Percentiles rank a stretch among this genome's conserved stretches.
Conservation (phyloP, 495 filamentous ascomycete species). For the Penicillium robsamsonii region DNA sequence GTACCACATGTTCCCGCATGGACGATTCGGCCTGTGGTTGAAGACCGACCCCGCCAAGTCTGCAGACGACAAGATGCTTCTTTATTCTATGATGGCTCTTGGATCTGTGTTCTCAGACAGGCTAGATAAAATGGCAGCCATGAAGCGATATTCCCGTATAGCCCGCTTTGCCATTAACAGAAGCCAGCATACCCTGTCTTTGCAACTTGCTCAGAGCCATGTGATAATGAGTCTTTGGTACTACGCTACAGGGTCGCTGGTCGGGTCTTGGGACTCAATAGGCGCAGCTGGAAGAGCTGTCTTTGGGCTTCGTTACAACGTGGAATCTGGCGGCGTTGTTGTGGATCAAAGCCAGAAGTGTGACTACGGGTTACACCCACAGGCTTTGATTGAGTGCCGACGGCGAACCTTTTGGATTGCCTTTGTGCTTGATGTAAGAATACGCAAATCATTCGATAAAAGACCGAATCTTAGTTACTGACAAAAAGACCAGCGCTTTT, state of each 20-base stretch:
- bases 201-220: slow-evolving; percentile 62
- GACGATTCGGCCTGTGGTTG: slow-evolving; percentile 53
- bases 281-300: slow-evolving; percentile 59
- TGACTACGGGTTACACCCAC: slow-evolving; percentile 57
- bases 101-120: slow-evolving; percentile 57
- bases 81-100: slow-evolving; percentile 62
- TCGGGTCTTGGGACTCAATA: slow-evolving; percentile 58
- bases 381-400: slow-evolving; percentile 61
- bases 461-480: not conserved
- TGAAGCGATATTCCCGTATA: slow-evolving; percentile 53
- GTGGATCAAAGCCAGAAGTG: slow-evolving; percentile 42
- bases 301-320: slow-evolving; percentile 55
- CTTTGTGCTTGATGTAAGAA: slow-evolving; percentile 59
- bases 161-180: slow-evolving; percentile 57
- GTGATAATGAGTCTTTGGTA: slow-evolving; percentile 64
- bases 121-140: slow-evolving; percentile 43
- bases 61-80: slow-evolving; percentile 65
- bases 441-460: not conserved
- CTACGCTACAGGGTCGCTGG: slow-evolving; percentile 52
- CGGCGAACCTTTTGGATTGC: slow-evolving; percentile 67
- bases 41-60: slow-evolving; percentile 52
- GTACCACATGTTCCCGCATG: slow-evolving; percentile 58
- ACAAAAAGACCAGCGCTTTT: slow-evolving; percentile 46
- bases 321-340: slow-evolving; percentile 55
- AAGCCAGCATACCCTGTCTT: slow-evolving; percentile 46